Evolutionary conservation across 2,329 filamentous ascomycete genomes (phyloP), one percentile per base, ranked within the genome.

Genomic region (Hymenoscyphus fraxineus): DNA sequence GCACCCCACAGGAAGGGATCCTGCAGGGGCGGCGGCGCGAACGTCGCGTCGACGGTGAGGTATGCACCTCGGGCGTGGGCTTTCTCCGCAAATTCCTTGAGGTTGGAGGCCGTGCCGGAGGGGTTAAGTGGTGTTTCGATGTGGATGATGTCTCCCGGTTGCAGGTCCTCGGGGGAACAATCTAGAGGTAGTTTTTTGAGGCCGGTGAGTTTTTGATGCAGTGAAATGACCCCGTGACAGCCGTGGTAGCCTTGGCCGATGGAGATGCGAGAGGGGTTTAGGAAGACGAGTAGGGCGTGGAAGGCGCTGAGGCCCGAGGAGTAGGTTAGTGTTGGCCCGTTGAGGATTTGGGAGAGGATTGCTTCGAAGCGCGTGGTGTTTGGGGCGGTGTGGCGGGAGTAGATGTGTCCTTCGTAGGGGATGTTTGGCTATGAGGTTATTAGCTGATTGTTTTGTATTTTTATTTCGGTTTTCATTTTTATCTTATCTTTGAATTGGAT

Each of bases 111-210:
- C 71, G 89, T 88, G 60, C 95, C 95, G 1, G 89, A 89, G 0
- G 95, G 95, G 77, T 99, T 99, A 47, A 97, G 82, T 0, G 95
- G 95, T 4, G 94, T 98, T 80, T 99, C 95, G 60, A 98, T 82
- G 76, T 97, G 92, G 60, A 99, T 83, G 2, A 98, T 80, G 76
- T 98, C 95, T 2, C 94, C 94, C 2, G 85, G 79, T 31, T 87
- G 82, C 2, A 98, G 82, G 40, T 87, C 84, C 51, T 85, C 84
- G 15, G 83, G 80, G 9, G 86, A 80, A 73, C 87, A 91, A 72
- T 89, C 85, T 15, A 98, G 83, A 27, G 88, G 83, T 2, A 97
- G 81, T 69, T 89, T 84, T 74, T 88, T 78, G 32, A 96, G 84
- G 0, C 90, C 89, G 32, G 88, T 92, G 59, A 97, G 85, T 68